Percentiles rank a stretch among this genome's conserved stretches.
Conservation (phyloP, 139 green algal species). For the Coelastrella sp. region DNA sequence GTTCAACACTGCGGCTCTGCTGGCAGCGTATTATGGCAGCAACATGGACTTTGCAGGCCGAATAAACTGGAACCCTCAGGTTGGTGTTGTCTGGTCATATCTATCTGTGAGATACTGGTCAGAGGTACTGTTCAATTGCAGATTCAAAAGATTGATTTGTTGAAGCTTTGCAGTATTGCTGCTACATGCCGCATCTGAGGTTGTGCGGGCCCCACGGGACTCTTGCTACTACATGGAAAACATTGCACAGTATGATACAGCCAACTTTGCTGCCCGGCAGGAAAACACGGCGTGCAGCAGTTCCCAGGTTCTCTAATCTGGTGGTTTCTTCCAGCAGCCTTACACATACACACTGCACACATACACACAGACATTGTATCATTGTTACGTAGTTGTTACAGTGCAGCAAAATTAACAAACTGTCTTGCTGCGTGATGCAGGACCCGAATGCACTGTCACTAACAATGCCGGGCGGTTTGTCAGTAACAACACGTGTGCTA, state of each 20-base stretch:
- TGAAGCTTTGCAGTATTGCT: too few relatives aligned
- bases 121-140: too few relatives aligned
- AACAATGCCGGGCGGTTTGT: constrained; percentile 42
- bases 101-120: too few relatives aligned
- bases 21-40: constrained; percentile 71
- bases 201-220: too few relatives aligned
- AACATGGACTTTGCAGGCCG: constrained; percentile 54
- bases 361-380: not conserved
- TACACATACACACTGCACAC: not conserved
- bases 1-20: constrained; percentile 83
- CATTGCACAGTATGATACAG: too few relatives aligned
- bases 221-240: too few relatives aligned
- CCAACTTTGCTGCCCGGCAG: too few relatives aligned
- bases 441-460: constrained; percentile 52
- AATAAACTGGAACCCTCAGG: constrained; percentile 71
- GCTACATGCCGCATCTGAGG: too few relatives aligned
- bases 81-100: not conserved
- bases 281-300: not conserved
- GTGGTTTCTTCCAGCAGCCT: not conserved
- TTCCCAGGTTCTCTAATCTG: not conserved
- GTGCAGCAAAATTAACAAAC: too few relatives aligned
- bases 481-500: constrained; percentile 73
- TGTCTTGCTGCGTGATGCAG: not conserved
- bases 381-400: too few relatives aligned
- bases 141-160: too few relatives aligned